These are phyloP conservation scores for Neurospora sp. DNA, from an alignment of 495 filamentous ascomycete genomes.

Conservation along the genomic window DNA sequence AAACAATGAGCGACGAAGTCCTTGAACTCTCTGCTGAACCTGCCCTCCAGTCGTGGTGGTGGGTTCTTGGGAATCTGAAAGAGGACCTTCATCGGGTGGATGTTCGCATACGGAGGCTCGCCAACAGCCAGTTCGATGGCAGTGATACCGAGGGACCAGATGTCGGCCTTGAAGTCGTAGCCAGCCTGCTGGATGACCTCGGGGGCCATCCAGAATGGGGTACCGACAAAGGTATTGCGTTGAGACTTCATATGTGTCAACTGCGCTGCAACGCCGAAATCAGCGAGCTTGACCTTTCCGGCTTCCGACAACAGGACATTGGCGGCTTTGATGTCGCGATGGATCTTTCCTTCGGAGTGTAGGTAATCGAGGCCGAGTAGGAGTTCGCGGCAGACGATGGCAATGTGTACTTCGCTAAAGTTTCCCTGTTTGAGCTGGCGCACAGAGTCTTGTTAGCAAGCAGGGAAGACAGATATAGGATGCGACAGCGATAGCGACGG, in stretches of 20 bases:
- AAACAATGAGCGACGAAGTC: conserved; percentile 87
- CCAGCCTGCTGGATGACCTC: conserved; percentile 96
- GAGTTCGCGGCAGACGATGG: conserved; percentile 87
- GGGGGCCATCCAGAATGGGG: conserved; percentile 99
- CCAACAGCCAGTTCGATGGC: conserved; percentile 89
- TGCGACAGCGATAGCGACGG: neutral
- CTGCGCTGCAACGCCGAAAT: conserved; percentile 96
- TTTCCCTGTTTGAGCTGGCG: conserved; percentile 81
- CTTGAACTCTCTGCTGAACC: conserved; percentile 83
- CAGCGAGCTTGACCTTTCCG: conserved; percentile 93
- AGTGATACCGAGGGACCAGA: conserved; percentile 95
- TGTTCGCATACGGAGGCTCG: conserved; percentile 82
- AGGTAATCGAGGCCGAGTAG: conserved; percentile 87
- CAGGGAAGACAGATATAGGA: neutral
- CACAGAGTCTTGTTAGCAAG: conserved; percentile 15
- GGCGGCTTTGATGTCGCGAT: conserved; percentile 94
- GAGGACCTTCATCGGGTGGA: conserved; percentile 98
- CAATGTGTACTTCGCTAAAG: conserved; percentile 85
- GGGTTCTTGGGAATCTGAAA: conserved; percentile 92
- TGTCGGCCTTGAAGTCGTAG: conserved; percentile 95
- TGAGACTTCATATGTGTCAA: conserved; percentile 96
- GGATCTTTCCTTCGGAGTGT: conserved; percentile 90
- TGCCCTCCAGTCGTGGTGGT: conserved; percentile 75
- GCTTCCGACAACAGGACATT: conserved; percentile 78
- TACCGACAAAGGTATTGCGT: conserved; percentile 97